A percentile compares a stretch with the other conserved stretches of the same genome.
Conservation (phyloP, 73 alveolate genomes). For the Halteria grandinella region DNA sequence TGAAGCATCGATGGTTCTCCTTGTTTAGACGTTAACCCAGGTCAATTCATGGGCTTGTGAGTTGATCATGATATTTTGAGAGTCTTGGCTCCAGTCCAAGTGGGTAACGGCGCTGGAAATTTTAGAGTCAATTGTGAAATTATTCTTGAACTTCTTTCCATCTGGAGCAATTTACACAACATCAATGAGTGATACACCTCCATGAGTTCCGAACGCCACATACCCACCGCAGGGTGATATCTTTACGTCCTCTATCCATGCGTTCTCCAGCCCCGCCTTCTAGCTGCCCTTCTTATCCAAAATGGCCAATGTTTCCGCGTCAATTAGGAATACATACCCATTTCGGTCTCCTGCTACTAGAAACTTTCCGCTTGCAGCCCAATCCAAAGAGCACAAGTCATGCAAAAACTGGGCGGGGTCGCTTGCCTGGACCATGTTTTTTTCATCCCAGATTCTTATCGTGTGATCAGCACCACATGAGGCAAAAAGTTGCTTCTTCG, state of each 20-base stretch:
- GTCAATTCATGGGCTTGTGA: slow-evolving; percentile 97
- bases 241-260: slow-evolving; percentile 97
- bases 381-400: slow-evolving; percentile 95
- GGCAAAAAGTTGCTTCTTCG: slow-evolving; percentile 80
- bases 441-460: slow-evolving; percentile 93
- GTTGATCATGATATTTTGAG: slow-evolving; percentile 85
- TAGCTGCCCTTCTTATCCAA: slow-evolving; percentile 75
- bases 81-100: too few species aligned
- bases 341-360: slow-evolving; percentile 88
- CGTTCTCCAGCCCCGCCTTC: slow-evolving; percentile 58
- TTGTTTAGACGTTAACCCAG: slow-evolving; percentile 86
- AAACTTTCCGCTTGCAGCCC: slow-evolving; percentile 92
- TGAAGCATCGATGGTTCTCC: slow-evolving; percentile 83
- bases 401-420: slow-evolving; percentile 84
- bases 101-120: too few species aligned
- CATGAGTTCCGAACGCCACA: slow-evolving; percentile 98
- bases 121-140: slow-evolving; percentile 81
- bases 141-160: slow-evolving; percentile 71
- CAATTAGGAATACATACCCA: slow-evolving; percentile 86
- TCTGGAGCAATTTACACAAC: slow-evolving; percentile 75
- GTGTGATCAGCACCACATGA: slow-evolving; percentile 98
- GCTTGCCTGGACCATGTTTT: slow-evolving; percentile 71
- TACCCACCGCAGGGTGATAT: slow-evolving; percentile 85
- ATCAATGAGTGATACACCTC: slow-evolving; percentile 94
- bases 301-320: slow-evolving; percentile 73